A percentile compares a stretch with the other conserved stretches of the same genome.
Conservation (phyloP, 495 filamentous ascomycete genomes). For the Evansstolkia leycettana region DNA sequence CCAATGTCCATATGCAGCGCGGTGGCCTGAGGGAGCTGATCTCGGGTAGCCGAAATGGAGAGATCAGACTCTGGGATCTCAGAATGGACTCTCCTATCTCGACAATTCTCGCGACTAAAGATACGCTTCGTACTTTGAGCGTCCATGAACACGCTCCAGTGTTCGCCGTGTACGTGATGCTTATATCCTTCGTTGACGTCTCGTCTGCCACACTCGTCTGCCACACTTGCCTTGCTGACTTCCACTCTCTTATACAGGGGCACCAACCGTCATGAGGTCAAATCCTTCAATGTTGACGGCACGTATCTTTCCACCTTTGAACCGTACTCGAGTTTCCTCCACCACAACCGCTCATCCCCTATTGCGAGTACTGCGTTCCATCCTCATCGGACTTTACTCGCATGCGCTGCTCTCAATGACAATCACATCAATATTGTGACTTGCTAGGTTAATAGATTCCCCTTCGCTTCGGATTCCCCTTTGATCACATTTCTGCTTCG, state of each 20-base stretch:
- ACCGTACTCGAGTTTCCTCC: constrained; percentile 79
- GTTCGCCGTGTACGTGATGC: constrained; percentile 74
- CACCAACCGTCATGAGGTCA: constrained; percentile 75
- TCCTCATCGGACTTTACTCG: constrained; percentile 86
- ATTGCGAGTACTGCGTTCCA: constrained; percentile 91
- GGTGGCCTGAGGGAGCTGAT: constrained; percentile 85
- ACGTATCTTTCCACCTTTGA: constrained; percentile 65
- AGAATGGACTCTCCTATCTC: constrained; percentile 64
- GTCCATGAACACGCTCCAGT: constrained; percentile 96
- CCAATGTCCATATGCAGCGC: constrained; percentile 91
- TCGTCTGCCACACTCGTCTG: background rate
- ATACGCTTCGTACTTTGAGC: constrained; percentile 71
- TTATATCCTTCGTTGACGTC: background rate
- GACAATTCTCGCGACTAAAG: constrained; percentile 61
- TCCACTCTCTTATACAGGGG: constrained; percentile 41
- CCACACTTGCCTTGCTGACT: background rate
- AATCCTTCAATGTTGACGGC: constrained; percentile 81
- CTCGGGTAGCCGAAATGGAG: constrained; percentile 76
- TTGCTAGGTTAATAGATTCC: constrained; percentile 18
- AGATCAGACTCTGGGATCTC: constrained; percentile 94
- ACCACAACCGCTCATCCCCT: constrained; percentile 60
- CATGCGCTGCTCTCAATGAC: constrained; percentile 52
- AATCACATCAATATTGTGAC: constrained; percentile 34
- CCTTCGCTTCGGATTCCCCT: background rate
- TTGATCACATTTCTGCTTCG: constrained; percentile 1